Evolutionary conservation across 176 grass and related monocot genomes (phyloP).

Genomic region (Guadua angustifolia): DNA sequence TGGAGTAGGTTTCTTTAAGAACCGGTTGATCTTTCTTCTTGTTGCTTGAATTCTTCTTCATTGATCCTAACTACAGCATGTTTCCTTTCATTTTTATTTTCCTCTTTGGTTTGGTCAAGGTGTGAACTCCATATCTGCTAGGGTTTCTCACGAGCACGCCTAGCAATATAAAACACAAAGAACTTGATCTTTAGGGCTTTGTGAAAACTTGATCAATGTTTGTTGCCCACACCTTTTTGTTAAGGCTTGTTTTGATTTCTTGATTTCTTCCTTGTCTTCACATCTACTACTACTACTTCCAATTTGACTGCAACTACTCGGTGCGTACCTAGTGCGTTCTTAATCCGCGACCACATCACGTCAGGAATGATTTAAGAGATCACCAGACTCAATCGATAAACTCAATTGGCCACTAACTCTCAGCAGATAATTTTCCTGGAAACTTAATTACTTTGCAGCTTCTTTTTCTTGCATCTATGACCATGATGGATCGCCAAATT

Average conservation of each 20-base stretch:
- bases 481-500: constrained; percentile 52
- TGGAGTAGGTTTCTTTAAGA: background rate
- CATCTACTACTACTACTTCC: background rate
- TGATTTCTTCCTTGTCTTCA: constrained; percentile 35
- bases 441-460: constrained; percentile 39
- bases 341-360: constrained; percentile 20
- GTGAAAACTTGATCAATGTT: background rate
- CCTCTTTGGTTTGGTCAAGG: constrained; percentile 37
- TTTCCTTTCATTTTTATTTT: background rate
- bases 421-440: constrained; percentile 36
- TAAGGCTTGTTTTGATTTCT: constrained; percentile 15
- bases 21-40: background rate
- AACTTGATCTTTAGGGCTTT: constrained; percentile 46
- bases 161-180: constrained; percentile 47
- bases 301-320: constrained; percentile 45
- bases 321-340: constrained; percentile 28
- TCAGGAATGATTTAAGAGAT: constrained; percentile 29
- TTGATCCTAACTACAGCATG: background rate
- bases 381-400: background rate
- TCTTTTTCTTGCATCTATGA: constrained; percentile 26
- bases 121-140: constrained; percentile 36
- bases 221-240: constrained; percentile 26
- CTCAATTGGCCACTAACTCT: background rate
- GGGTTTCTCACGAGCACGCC: constrained; percentile 45
- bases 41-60: background rate